A percentile compares a stretch with the other conserved stretches of the same genome.
These are phyloP conservation scores for Suillus plorans DNA, from an alignment of 768 basidiomycete species.

Conservation along the genomic window DNA sequence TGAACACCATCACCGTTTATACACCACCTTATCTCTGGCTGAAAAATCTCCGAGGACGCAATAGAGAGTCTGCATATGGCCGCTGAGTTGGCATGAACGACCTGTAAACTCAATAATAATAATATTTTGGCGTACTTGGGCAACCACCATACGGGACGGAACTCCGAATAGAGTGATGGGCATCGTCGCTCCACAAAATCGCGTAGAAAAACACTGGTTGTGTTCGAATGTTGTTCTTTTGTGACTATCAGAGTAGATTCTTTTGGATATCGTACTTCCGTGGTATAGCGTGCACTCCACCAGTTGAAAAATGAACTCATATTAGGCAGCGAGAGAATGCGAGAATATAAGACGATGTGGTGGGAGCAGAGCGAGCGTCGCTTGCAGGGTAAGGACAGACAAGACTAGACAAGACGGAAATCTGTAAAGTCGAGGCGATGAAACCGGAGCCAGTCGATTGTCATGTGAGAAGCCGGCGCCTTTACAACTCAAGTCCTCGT, in stretches of 20 bases:
- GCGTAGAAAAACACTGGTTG: slow-evolving; percentile 20
- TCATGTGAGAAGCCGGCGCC: slow-evolving; percentile 3
- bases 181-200: slow-evolving; percentile 33
- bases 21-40: slow-evolving; percentile 27
- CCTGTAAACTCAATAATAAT: not conserved
- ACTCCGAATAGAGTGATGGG: slow-evolving; percentile 27
- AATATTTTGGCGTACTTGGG: slow-evolving; percentile 23
- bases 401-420: not conserved
- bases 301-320: slow-evolving; percentile 23
- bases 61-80: slow-evolving; percentile 34
- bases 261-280: slow-evolving; percentile 22
- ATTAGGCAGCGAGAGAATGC: not conserved
- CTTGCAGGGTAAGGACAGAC: not conserved
- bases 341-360: not conserved
- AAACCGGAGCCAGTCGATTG: slow-evolving; percentile 2
- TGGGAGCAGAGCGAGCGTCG: not conserved
- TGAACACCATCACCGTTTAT: slow-evolving; percentile 24
- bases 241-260: slow-evolving; percentile 20
- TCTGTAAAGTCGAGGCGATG: not conserved
- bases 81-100: slow-evolving; percentile 23
- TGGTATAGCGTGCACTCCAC: slow-evolving; percentile 12
- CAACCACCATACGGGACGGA: slow-evolving; percentile 34
- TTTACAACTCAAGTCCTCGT: not conserved
- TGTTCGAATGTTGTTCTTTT: slow-evolving; percentile 11
- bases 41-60: slow-evolving; percentile 32